A percentile compares a stretch with the other conserved stretches of the same genome.
phyloP scores from a whole-genome alignment of 305 asterid genomes.

The Andrographis paniculata region DNA sequence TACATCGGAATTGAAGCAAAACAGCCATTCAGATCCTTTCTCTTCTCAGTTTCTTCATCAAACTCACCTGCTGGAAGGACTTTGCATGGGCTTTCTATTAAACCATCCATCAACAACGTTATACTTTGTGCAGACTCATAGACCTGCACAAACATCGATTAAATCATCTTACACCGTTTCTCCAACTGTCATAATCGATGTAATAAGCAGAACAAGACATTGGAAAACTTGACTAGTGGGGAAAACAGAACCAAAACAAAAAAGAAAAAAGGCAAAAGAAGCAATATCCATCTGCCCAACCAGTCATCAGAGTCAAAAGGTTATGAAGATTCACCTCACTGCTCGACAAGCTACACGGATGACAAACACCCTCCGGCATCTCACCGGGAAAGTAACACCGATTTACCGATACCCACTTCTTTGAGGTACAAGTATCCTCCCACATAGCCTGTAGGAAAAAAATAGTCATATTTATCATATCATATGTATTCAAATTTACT shows the following conservation, averaged over 20 bases:
- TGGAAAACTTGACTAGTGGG: background rate
- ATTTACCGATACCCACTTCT: slow-evolving; percentile 66
- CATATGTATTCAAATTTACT: slow-evolving; percentile 15
- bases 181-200: background rate
- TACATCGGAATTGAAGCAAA: slow-evolving; percentile 65
- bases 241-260: background rate
- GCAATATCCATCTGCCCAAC: background rate
- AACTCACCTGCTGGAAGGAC: slow-evolving; percentile 82
- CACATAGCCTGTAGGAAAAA: slow-evolving; percentile 86
- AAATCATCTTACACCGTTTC: background rate
- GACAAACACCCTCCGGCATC: slow-evolving; percentile 87
- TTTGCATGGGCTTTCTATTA: slow-evolving; percentile 70
- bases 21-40: slow-evolving; percentile 28
- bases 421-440: slow-evolving; percentile 61
- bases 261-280: background rate
- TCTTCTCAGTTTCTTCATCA: slow-evolving; percentile 60
- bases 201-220: background rate
- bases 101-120: slow-evolving; percentile 56
- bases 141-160: slow-evolving; percentile 37
- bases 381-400: slow-evolving; percentile 87
- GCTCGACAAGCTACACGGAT: slow-evolving; percentile 84
- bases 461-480: slow-evolving; percentile 21
- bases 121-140: slow-evolving; percentile 60
- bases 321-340: slow-evolving; percentile 55
- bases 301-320: background rate